Base-by-base conservation (phyloP, 83 land plant species). In the Picea abies region DNA sequence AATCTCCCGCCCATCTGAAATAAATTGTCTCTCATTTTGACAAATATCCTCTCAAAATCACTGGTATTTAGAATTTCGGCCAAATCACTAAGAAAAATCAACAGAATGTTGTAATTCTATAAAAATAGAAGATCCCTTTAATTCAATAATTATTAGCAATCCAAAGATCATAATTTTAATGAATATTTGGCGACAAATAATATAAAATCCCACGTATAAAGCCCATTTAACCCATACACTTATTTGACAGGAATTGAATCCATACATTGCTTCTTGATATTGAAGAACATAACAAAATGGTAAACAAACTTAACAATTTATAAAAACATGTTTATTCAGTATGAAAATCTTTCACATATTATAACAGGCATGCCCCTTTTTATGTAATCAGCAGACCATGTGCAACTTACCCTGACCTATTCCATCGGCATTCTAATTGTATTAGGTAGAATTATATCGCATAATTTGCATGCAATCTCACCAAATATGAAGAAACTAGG, bases 281-380 rank as follows among this genome's bases (percentile, higher is more conserved):
- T 29, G 22, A 49, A 12, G 60, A 75, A 75, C 78, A 75, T 20
- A 47, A 47, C 5, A 75, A 22, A 49, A 15, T 75, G 78, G 17
- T 47, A 58, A 44, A 75, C 60, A 75, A 75, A 49, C 23, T 22
- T 52, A 52, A 52, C 56, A 52, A 52, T 52, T 52, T 52, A 52
- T 52, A 52, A 52, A 52, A 52, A 12, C 56, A 52, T 52, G 78
- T 76, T 76, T 73, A 52, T 76, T 23, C 20, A 72, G 60, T 4
- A 14, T 76, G 60, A 47, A 76, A 76, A 76, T 11, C 23, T 14
- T 76, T 44, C 61, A 76, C 29, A 14, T 49, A 11, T 23, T 47
- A 76, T 19, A 19, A 25, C 44, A 76, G 25, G 60, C 60, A 76
- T 49, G 78, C 78, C 56, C 78, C 56, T 52, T 25, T 76, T 52